phyloP scores from a whole-genome alignment of 106 monocot species.

The Platanthera guangdongensis region DNA sequence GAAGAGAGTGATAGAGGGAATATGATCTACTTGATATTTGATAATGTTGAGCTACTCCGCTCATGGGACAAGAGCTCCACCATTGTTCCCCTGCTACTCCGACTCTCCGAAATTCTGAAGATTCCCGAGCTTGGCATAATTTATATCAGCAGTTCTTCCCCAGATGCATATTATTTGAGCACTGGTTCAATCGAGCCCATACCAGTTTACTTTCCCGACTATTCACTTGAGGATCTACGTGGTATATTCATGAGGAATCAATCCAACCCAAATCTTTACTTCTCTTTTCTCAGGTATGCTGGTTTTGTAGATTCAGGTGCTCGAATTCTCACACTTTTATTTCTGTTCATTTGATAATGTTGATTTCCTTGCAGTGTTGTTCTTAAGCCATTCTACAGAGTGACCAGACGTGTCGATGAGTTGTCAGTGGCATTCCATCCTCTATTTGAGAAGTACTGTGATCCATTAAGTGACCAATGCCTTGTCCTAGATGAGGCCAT shows the following conservation, averaged over 20 bases:
- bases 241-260: slow-evolving; percentile 61
- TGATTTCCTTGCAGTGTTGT: slow-evolving; percentile 44
- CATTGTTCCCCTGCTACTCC: slow-evolving; percentile 55
- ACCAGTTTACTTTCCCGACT: slow-evolving; percentile 64
- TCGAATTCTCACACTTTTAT: neutral
- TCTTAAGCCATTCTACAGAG: slow-evolving; percentile 57
- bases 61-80: slow-evolving; percentile 49
- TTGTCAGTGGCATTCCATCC: slow-evolving; percentile 46
- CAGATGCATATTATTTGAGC: slow-evolving; percentile 53
- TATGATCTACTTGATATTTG: slow-evolving; percentile 74
- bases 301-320: neutral
- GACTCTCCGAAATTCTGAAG: slow-evolving; percentile 42
- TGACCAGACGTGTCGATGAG: slow-evolving; percentile 79
- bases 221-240: slow-evolving; percentile 60
- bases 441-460: slow-evolving; percentile 69
- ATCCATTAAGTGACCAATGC: slow-evolving; percentile 52
- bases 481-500: slow-evolving; percentile 62
- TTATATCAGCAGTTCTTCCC: slow-evolving; percentile 58
- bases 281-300: slow-evolving; percentile 77
- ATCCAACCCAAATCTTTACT: slow-evolving; percentile 61
- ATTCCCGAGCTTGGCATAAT: slow-evolving; percentile 52
- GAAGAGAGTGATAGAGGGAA: slow-evolving; percentile 17
- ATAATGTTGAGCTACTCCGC: slow-evolving; percentile 66
- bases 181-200: slow-evolving; percentile 54
- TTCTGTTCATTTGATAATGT: neutral